Evolutionary conservation across 495 filamentous ascomycete species (phyloP).

Genomic region (Eremomyces bilateralis): DNA sequence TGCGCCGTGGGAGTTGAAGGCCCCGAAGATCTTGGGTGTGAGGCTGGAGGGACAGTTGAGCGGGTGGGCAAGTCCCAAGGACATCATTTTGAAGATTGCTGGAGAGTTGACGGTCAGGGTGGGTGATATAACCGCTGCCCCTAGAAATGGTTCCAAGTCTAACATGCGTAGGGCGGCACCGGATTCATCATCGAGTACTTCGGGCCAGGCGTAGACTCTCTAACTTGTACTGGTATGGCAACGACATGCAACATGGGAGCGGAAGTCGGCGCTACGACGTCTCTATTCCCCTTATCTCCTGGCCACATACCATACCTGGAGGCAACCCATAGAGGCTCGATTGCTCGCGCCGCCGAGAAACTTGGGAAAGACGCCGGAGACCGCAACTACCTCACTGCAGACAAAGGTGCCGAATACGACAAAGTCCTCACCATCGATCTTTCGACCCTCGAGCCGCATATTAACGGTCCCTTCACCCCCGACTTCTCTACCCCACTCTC

Average conservation of each 20-base stretch:
- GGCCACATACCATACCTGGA: constrained; percentile 56
- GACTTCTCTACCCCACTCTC: constrained; percentile 85
- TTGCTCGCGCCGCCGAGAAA: constrained; percentile 38
- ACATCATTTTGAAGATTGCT: constrained; percentile 77
- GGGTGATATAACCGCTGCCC: constrained; percentile 1
- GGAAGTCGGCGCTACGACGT: constrained; percentile 92
- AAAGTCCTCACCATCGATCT: constrained; percentile 82
- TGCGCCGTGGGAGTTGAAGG: constrained; percentile 93
- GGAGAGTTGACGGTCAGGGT: constrained; percentile 71
- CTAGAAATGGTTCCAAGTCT: neutral
- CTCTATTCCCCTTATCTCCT: constrained; percentile 66
- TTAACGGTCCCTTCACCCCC: constrained; percentile 94
- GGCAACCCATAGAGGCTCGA: constrained; percentile 56
- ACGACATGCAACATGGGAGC: constrained; percentile 83
- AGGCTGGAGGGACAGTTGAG: constrained; percentile 61
- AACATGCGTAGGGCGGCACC: constrained; percentile 43
- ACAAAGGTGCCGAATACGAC: constrained; percentile 69
- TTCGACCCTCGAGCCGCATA: constrained; percentile 76
- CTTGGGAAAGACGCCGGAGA: constrained; percentile 19
- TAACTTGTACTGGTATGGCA: constrained; percentile 84
- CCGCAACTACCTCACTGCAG: constrained; percentile 44
- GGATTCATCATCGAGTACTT: constrained; percentile 88
- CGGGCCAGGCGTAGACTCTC: constrained; percentile 67
- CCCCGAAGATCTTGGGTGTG: constrained; percentile 74
- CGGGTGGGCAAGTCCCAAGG: constrained; percentile 87